Evolutionary conservation across 1,139 yeast genomes (phyloP), one percentile per base, ranked within the genome.

Genomic region (Candida tropicalis): DNA sequence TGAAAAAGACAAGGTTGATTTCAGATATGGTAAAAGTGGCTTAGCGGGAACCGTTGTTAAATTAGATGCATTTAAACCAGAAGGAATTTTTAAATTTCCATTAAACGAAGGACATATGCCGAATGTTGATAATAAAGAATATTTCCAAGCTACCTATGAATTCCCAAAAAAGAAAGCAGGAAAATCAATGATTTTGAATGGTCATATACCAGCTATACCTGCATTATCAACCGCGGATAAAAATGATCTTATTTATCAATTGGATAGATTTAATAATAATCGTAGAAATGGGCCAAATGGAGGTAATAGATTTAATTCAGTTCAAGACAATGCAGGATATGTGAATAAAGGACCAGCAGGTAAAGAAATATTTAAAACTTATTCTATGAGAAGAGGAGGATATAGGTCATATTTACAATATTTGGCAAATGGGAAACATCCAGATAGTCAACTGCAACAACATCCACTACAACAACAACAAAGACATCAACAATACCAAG

Each of bases 141-240:
- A 80, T 48, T 60, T 89, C 44, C 79, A 77, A 43, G 69, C 82
- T 2, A 69, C 70, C 40, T 93, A 85, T 58, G 62, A 70, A 37
- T 78, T 87, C 77, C 79, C 81, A 3, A 62, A 69, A 13, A 74
- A 77, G 43, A 60, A 60, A 5, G 65, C 55, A 4, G 86, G 87
- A 42, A 93, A 93, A 60, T 85, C 96, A 2, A 87, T 93, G 87
- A 69, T 93, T 20, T 65, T 93, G 48, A 87, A 84, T 42, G 98
- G 98, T 0, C 87, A 74, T 54, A 80, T 83, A 47, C 76, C 89
- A 2, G 83, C 82, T 47, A 66, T 67, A 16, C 73, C 75, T 10
- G 84, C 84, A 2, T 70, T 91, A 39, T 80, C 81, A 3, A 80
- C 76, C 36, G 85, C 84, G 44, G 97, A 90, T 59, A 77, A 75